Conservation (phyloP, 768 basidiomycete species). For the Mrakia hoshinonis region DNA sequence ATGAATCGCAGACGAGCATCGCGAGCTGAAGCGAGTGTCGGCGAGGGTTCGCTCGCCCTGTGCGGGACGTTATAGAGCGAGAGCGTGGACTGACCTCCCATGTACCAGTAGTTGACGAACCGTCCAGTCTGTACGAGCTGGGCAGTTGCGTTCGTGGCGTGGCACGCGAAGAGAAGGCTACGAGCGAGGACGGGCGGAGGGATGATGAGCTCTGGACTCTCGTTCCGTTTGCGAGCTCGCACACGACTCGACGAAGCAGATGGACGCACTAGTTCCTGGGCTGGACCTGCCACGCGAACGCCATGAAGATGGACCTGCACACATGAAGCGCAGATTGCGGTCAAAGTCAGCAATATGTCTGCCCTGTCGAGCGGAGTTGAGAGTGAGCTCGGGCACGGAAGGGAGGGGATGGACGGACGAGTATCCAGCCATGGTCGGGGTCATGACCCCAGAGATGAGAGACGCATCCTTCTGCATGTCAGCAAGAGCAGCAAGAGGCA, state of each 20-base stretch:
- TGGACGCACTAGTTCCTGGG: conserved; percentile 28
- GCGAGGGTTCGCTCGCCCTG: background rate
- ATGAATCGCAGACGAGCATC: too few relatives aligned
- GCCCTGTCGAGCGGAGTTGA: background rate
- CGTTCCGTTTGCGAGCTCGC: background rate
- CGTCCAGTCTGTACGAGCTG: conserved; percentile 74
- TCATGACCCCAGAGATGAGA: conserved; percentile 95
- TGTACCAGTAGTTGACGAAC: conserved; percentile 47
- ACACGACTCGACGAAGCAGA: background rate
- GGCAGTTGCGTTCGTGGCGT: conserved; percentile 79
- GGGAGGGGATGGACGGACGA: conserved; percentile 58
- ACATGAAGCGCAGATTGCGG: background rate
- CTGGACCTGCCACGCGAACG: conserved; percentile 28
- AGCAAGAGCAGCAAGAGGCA: conserved; percentile 83
- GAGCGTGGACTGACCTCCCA: conserved; percentile 27
- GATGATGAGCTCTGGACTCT: background rate
- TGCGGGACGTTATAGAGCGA: background rate
- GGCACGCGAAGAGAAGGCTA: conserved; percentile 39
- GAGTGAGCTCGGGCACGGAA: background rate
- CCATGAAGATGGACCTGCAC: conserved; percentile 30
- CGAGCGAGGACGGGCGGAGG: background rate
- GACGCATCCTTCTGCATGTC: conserved; percentile 91
- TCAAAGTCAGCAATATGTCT: background rate
- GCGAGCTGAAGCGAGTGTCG: too few relatives aligned
- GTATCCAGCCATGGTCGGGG: conserved; percentile 75